Base-by-base conservation (phyloP, 192 early-diverging fungal genomes). In the Linnemannia hyalina region DNA sequence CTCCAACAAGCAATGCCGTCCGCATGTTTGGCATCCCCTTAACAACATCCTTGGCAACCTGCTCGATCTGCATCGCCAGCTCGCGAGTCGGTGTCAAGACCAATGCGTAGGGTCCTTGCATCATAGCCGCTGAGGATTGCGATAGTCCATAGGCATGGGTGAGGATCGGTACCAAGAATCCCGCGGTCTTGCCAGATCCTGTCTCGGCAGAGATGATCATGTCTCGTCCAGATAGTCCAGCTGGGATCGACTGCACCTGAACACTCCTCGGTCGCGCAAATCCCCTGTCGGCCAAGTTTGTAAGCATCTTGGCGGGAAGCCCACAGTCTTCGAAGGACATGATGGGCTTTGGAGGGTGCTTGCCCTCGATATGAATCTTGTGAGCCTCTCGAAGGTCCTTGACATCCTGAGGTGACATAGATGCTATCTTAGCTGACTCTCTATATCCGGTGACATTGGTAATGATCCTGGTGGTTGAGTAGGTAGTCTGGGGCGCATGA, bases 1-100 rank as follows among this genome's bases (percentile, higher is more conserved):
- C 93, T 36, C 93, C 93, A 3, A 92, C 87, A 32, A 94, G 75
- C 4, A 93, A 49, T 6, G 85, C 91, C 6, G 93, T 94, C 49
- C 87, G 89, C 89, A 91, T 93, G 46, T 90, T 89, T 4, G 81
- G 60, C 57, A 93, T 55, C 0, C 88, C 89, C 77, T 38, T 76
- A 26, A 88, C 76, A 11, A 93, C 54, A 5, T 47, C 60, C 65
- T 92, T 92, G 16, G 82, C 68, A 8, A 85, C 76, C 22, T 74
- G 32, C 63, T 93, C 92, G 42, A 93, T 89, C 75, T 93, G 92
- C 18, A 77, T 73, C 42, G 89, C 89, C 26, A 93, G 46, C 73
- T 93, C 92, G 46, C 92, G 88, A 4, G 92, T 92, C 2, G 92
- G 91, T 15, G 87, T 82, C 70, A 91, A 46, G 22, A 92, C 91